Evolutionary conservation across 1,139 yeast genomes (phyloP).

Genomic region (Yarrowia galli): DNA sequence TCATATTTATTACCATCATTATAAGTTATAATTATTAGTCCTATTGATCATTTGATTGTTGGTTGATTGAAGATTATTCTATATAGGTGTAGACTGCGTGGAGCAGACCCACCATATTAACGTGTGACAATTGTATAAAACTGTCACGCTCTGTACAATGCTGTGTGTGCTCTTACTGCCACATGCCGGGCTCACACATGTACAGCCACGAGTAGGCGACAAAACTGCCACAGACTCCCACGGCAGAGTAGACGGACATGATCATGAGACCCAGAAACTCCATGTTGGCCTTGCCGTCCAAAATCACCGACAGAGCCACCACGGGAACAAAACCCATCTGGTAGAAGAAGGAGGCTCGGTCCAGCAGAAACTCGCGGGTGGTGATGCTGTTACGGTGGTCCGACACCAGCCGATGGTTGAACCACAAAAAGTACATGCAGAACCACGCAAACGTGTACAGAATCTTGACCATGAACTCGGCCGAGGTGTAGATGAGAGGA

Average conservation of each 20-base stretch:
- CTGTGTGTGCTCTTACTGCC: constrained; percentile 41
- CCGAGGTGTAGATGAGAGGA: constrained; percentile 83
- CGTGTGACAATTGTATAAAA: background rate
- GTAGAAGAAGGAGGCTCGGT: constrained; percentile 72
- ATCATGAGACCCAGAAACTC: constrained; percentile 83
- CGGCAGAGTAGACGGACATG: constrained; percentile 82
- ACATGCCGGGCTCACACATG: constrained; percentile 59
- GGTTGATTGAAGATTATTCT: too few relatives aligned
- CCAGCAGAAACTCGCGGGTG: constrained; percentile 67
- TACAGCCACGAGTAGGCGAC: constrained; percentile 87
- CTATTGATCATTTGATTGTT: background rate
- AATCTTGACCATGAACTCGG: constrained; percentile 78
- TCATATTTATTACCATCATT: constrained; percentile 19
- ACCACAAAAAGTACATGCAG: constrained; percentile 73
- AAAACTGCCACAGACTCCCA: constrained; percentile 90
- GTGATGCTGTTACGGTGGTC: constrained; percentile 59
- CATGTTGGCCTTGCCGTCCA: constrained; percentile 56
- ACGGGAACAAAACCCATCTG: constrained; percentile 70
- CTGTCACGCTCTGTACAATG: too few relatives aligned
- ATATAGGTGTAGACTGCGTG: too few relatives aligned
- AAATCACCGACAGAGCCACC: constrained; percentile 61
- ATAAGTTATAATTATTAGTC: constrained; percentile 14
- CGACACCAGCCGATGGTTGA: constrained; percentile 68
- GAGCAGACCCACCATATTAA: too few relatives aligned
- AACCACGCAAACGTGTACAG: constrained; percentile 88